Base-by-base conservation (phyloP, 306 rosid species). In the Dryas octopetala region DNA sequence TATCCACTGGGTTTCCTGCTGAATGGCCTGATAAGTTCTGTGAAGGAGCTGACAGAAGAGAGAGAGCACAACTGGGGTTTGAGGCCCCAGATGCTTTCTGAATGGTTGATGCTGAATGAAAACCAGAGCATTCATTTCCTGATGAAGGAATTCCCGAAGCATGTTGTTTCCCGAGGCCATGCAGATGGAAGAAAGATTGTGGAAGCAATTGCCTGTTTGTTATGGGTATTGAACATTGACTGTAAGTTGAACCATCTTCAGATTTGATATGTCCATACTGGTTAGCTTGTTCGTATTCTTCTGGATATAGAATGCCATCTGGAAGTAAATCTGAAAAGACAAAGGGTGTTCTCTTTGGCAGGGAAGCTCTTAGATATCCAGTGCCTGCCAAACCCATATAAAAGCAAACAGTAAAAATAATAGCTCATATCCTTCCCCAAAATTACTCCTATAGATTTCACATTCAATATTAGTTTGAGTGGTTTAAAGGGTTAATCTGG, bases 11-110 rank as follows among this genome's bases (percentile, higher is more conserved):
- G 66, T 58, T 79, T 81, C 70, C 85, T 9, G 86, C 72, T n/a
- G 80, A 45, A 47, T 66, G 81, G 70, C 49, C 68, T 14, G 82
- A 82, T 1, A 81, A 84, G 83, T 73, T 84, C 65, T 80, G 88
- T 47, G 93, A 80, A 76, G 82, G 93, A 73, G 83, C 74, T 91
- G 97, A 89, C 96, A 91, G 96, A 89, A 91, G 97, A 91, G 97
- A 91, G 96, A 88, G 93, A 91, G 90, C 97, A 88, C 87, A 59
- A 61, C 80, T 38, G 12, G 81, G 58, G 67, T 77, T 64, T 52
- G 86, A 67, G 61, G 68, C 59, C 71, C 81, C 81, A n/a, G 87
- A 78, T 74, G 67, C 59, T 70, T 85, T 88, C 68, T 86, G 91
- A 71, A 46, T 3, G 14, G 66, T 19, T 62, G 84, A 61, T 11